These are phyloP conservation scores for Apiotrichum mycotoxinovorans DNA, from an alignment of 1,284 basidiomycete species.

Conservation along the genomic window DNA sequence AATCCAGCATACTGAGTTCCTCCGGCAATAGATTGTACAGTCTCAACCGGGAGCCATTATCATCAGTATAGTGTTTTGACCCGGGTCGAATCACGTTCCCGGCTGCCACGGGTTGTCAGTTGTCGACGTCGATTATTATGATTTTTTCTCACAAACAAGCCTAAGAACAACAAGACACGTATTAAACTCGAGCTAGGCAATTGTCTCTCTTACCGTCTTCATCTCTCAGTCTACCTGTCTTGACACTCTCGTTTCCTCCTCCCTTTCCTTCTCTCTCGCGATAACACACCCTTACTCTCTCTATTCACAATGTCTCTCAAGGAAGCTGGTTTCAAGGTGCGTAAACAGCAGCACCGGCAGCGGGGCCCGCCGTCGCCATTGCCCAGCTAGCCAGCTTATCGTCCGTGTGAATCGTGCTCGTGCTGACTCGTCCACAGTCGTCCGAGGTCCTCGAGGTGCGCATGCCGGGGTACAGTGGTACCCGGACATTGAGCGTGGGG, in stretches of 20 bases:
- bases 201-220: not conserved
- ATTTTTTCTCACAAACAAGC: no score
- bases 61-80: no score
- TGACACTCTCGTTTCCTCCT: not conserved
- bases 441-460: not conserved
- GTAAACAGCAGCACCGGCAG: not conserved
- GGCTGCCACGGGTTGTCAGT: no score
- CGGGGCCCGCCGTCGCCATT: no score
- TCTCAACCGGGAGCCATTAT: not conserved
- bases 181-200: not conserved
- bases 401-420: not conserved
- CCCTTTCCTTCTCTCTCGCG: not conserved
- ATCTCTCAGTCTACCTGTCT: not conserved
- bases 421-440: not conserved
- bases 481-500: no score
- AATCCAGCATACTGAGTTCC: no score
- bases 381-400: not conserved
- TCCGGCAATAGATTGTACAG: no score
- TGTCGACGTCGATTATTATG: not conserved
- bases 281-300: not conserved
- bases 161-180: no score
- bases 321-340: constrained; percentile 49
- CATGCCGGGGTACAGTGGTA: no score
- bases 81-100: no score
- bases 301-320: constrained; percentile 30